phyloP scores from a whole-genome alignment of 1,284 basidiomycete genomes.

The Apiotrichum veenhuisii region DNA sequence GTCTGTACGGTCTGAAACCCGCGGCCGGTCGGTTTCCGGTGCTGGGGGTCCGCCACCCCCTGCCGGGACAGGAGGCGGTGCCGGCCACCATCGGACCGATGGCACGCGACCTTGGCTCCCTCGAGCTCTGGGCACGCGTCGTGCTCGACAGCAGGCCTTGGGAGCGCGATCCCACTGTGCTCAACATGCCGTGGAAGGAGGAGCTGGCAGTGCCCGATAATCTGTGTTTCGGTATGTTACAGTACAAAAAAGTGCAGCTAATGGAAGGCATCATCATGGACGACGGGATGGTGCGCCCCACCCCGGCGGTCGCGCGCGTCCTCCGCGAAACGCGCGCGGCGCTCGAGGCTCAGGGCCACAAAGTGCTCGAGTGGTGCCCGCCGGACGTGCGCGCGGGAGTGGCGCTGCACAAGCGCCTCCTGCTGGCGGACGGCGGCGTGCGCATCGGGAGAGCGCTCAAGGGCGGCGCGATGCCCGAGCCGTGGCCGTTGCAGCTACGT shows the following conservation, averaged over 20 bases:
- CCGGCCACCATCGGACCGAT: slow-evolving; percentile 68
- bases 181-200: slow-evolving; percentile 62
- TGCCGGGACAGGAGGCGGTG: slow-evolving; percentile 64
- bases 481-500: slow-evolving; percentile 9
- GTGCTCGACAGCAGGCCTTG: slow-evolving; percentile 56
- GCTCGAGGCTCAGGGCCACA: slow-evolving; percentile 61
- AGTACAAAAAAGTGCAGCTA: too few species aligned
- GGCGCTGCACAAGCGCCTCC: background rate
- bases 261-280: slow-evolving; percentile 53
- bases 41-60: slow-evolving; percentile 56
- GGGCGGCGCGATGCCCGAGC: slow-evolving; percentile 3
- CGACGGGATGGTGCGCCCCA: slow-evolving; percentile 58
- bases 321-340: slow-evolving; percentile 58
- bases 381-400: slow-evolving; percentile 1
- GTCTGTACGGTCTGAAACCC: slow-evolving; percentile 66
- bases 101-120: slow-evolving; percentile 55
- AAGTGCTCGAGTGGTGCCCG: slow-evolving; percentile 45
- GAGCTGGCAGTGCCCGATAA: slow-evolving; percentile 57
- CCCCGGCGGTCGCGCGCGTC: slow-evolving; percentile 65
- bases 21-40: slow-evolving; percentile 58
- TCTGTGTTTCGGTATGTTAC: slow-evolving; percentile 45
- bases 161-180: slow-evolving; percentile 60
- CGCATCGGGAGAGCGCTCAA: slow-evolving; percentile 2
- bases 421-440: slow-evolving; percentile 5
- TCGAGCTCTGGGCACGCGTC: slow-evolving; percentile 60